Evolutionary conservation across 192 early-diverging fungal genomes (phyloP).

Genomic region (Backusella liffmaniae): DNA sequence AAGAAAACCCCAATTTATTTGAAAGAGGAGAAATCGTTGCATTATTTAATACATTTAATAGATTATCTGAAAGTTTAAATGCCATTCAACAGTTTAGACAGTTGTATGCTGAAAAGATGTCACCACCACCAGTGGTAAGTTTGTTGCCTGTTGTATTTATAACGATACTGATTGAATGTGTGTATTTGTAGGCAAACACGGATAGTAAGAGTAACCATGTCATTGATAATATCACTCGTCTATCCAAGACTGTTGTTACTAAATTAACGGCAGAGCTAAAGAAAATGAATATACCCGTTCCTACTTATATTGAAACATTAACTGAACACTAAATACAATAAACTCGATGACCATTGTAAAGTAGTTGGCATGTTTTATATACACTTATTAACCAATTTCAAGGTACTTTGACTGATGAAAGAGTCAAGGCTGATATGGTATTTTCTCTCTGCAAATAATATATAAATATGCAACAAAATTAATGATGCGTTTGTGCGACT

Average conservation of each 20-base stretch:
- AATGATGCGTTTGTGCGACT: too few relatives aligned
- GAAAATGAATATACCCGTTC: slow-evolving; percentile 14
- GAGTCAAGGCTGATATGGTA: too few relatives aligned
- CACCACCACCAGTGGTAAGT: slow-evolving; percentile 2
- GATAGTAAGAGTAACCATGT: not conserved
- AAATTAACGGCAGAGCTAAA: not conserved
- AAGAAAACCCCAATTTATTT: slow-evolving; percentile 53
- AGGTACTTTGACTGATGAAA: too few relatives aligned
- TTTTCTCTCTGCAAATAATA: too few relatives aligned
- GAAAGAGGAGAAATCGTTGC: slow-evolving; percentile 86
- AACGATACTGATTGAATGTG: not conserved
- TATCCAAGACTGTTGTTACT: slow-evolving; percentile 5
- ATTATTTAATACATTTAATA: slow-evolving; percentile 85
- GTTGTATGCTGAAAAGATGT: slow-evolving; percentile 58
- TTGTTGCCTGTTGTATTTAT: not conserved
- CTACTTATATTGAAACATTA: slow-evolving; percentile 7
- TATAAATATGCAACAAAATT: too few relatives aligned
- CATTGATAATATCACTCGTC: not conserved
- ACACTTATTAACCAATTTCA: too few relatives aligned
- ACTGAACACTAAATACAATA: not conserved
- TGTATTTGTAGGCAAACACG: not conserved
- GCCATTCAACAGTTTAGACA: slow-evolving; percentile 79
- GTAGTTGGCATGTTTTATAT: too few relatives aligned
- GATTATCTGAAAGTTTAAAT: slow-evolving; percentile 81
- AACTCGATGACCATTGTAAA: too few relatives aligned